phyloP scores from a whole-genome alignment of 495 filamentous ascomycete species.

The Chaetomium fimeti region DNA sequence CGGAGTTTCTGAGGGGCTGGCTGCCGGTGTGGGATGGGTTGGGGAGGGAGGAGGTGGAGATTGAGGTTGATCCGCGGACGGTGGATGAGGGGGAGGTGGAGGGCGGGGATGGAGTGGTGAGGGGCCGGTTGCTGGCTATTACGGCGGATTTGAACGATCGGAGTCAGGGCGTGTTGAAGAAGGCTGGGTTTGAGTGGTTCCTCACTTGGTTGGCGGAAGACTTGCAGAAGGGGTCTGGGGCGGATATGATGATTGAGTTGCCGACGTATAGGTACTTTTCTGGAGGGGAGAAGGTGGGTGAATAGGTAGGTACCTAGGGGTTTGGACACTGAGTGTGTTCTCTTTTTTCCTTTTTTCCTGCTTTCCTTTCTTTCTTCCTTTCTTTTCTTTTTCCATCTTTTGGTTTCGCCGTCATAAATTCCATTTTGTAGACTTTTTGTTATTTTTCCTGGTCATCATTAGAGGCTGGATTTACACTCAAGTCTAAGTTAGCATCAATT shows the following conservation, averaged over 20 bases:
- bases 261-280: constrained; percentile 28
- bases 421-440: too few species aligned
- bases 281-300: constrained; percentile 5
- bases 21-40: constrained; percentile 40
- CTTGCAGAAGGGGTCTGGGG: neutral
- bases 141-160: constrained; percentile 34
- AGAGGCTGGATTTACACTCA: too few species aligned
- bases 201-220: constrained; percentile 32
- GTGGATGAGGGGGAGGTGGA: constrained; percentile 26
- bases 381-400: too few species aligned
- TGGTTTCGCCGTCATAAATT: too few species aligned
- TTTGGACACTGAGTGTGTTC: too few species aligned
- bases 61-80: constrained; percentile 30
- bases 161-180: constrained; percentile 43
- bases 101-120: constrained; percentile 17
- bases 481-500: too few species aligned
- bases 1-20: constrained; percentile 47
- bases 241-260: constrained; percentile 17
- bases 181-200: constrained; percentile 41
- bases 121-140: constrained; percentile 37
- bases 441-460: too few species aligned
- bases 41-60: constrained; percentile 38
- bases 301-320: neutral
- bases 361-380: too few species aligned
- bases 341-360: too few species aligned